These are phyloP conservation scores for Pseudocercospora macadamiae DNA, from an alignment of 2,329 filamentous ascomycete species.

Conservation along the genomic window DNA sequence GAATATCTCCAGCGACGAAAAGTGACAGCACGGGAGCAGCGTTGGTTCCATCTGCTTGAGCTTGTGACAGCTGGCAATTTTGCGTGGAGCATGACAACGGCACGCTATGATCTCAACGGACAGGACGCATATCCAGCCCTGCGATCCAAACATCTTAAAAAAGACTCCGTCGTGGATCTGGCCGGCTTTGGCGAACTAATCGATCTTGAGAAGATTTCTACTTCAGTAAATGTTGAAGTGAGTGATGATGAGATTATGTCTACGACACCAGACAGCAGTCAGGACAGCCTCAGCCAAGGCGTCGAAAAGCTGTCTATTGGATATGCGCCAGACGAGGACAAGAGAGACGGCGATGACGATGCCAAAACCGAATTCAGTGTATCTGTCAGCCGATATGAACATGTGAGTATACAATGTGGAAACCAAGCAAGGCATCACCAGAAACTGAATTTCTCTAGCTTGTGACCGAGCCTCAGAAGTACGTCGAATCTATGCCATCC, in stretches of 20 bases:
- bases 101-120: constrained; percentile 7
- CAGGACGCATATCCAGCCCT: constrained; percentile 5
- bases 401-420: not conserved
- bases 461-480: not conserved
- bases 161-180: not conserved
- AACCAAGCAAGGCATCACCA: not conserved
- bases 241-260: not conserved
- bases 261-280: too few species aligned
- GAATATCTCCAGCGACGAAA: not conserved
- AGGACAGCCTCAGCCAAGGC: too few species aligned
- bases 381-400: not conserved
- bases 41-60: constrained; percentile 5
- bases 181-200: not conserved
- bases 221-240: not conserved
- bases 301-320: too few species aligned
- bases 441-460: not conserved
- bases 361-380: too few species aligned
- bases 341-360: too few species aligned
- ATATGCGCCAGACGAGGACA: too few species aligned
- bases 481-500: constrained; percentile 10
- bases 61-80: constrained; percentile 12
- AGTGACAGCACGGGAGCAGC: not conserved
- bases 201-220: not conserved
- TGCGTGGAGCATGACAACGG: constrained; percentile 11
- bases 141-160: not conserved